Conservation (phyloP, 1,284 basidiomycete genomes). For the Austroboletus olivaceoglutinosus region DNA sequence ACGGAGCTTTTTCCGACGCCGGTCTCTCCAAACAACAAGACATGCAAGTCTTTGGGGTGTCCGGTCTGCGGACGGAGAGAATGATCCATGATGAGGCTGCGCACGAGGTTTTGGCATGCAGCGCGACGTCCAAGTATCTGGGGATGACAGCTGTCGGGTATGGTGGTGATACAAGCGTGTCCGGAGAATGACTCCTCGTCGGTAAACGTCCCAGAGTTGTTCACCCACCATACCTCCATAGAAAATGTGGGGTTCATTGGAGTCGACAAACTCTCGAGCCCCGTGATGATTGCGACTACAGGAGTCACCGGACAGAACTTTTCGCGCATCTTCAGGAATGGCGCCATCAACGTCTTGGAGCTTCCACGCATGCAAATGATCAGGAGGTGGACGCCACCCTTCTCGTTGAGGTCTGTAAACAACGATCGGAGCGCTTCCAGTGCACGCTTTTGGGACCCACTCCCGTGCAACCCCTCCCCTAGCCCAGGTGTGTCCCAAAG, state of each 20-base stretch:
- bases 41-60: conserved; percentile 27
- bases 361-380: conserved; percentile 28
- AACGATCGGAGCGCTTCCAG: conserved; percentile 19
- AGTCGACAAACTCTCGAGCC: conserved; percentile 25
- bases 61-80: conserved; percentile 16
- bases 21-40: conserved; percentile 31
- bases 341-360: conserved; percentile 16
- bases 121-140: conserved; percentile 17
- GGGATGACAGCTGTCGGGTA: conserved; percentile 26
- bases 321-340: conserved; percentile 20
- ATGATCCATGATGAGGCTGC: conserved; percentile 15
- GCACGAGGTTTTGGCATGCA: conserved; percentile 18
- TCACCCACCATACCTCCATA: conserved; percentile 35
- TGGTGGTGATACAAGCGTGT: conserved; percentile 23
- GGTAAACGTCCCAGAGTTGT: conserved; percentile 15
- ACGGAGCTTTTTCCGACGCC: conserved; percentile 36
- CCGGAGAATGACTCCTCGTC: conserved; percentile 20
- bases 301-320: conserved; percentile 22
- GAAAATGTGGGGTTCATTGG: conserved; percentile 3
- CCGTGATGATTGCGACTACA: conserved; percentile 31
- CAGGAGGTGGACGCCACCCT: conserved; percentile 29
- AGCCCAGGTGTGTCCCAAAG: conserved; percentile 25
- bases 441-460: conserved; percentile 12
- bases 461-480: neutral
- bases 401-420: conserved; percentile 23